Evolutionary conservation across 2,329 filamentous ascomycete species (phyloP).

Genomic region (Fusarium sarcochroum): DNA sequence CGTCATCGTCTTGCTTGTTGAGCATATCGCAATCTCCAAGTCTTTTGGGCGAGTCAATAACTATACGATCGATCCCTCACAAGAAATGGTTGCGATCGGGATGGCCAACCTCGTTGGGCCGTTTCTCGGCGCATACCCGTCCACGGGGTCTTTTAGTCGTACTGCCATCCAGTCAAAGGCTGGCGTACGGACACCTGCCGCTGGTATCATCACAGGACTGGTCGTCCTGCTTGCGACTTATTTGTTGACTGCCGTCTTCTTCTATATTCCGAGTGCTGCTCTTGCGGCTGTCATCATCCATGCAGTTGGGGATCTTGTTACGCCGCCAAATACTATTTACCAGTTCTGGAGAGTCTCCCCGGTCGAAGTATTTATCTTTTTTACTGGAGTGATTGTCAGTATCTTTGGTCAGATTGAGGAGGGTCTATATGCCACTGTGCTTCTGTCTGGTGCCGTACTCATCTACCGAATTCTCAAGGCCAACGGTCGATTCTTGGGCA

Average conservation of each 20-base stretch:
- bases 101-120: slow-evolving; percentile 91
- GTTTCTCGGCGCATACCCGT: slow-evolving; percentile 91
- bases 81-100: slow-evolving; percentile 95
- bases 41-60: slow-evolving; percentile 97
- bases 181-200: slow-evolving; percentile 91
- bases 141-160: slow-evolving; percentile 94
- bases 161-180: slow-evolving; percentile 98
- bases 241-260: slow-evolving; percentile 89
- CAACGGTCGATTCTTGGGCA: slow-evolving; percentile 84
- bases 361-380: slow-evolving; percentile 91
- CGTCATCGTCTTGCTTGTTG: slow-evolving; percentile 94
- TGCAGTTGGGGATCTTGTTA: slow-evolving; percentile 93
- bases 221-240: slow-evolving; percentile 93
- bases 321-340: slow-evolving; percentile 90
- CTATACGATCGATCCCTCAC: slow-evolving; percentile 94
- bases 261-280: slow-evolving; percentile 87
- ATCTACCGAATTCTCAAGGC: slow-evolving; percentile 88
- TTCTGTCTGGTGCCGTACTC: slow-evolving; percentile 81
- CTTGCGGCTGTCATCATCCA: slow-evolving; percentile 95
- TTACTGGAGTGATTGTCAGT: slow-evolving; percentile 90
- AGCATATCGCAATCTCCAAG: slow-evolving; percentile 97
- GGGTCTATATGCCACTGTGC: slow-evolving; percentile 90
- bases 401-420: slow-evolving; percentile 91
- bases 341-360: slow-evolving; percentile 96
- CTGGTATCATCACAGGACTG: slow-evolving; percentile 87